Conservation (phyloP, 2,329 filamentous ascomycete species). For the Alternaria alternata region DNA sequence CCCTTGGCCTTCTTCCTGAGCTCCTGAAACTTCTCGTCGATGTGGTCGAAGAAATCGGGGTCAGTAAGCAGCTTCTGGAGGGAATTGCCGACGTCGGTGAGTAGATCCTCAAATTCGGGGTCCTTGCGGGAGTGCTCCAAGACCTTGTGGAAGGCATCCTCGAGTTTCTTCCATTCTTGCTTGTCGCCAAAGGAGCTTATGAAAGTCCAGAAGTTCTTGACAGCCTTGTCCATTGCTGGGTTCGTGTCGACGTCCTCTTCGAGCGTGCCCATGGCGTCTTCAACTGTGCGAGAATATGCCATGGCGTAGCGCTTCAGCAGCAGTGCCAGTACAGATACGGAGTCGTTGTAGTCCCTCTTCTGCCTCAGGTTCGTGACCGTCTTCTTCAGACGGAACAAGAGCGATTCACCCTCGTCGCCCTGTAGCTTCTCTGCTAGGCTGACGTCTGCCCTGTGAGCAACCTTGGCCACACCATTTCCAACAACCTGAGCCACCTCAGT, state of each 20-base stretch:
- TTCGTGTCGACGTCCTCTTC: slow-evolving; percentile 78
- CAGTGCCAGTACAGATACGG: slow-evolving; percentile 78
- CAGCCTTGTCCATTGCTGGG: slow-evolving; percentile 74
- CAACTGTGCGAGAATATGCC: slow-evolving; percentile 76
- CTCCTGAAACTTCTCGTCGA: slow-evolving; percentile 70
- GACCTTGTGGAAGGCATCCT: slow-evolving; percentile 72
- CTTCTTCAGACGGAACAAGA: slow-evolving; percentile 78
- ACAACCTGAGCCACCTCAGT: slow-evolving; percentile 57
- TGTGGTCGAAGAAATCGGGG: slow-evolving; percentile 83
- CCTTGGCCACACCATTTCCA: slow-evolving; percentile 55
- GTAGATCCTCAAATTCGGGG: slow-evolving; percentile 80
- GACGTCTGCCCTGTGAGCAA: slow-evolving; percentile 66
- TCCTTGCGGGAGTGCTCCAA: slow-evolving; percentile 78
- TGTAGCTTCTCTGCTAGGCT: slow-evolving; percentile 78
- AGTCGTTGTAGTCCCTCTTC: slow-evolving; percentile 83
- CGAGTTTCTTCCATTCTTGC: slow-evolving; percentile 77
- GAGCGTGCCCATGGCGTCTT: slow-evolving; percentile 70
- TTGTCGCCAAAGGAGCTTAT: slow-evolving; percentile 80
- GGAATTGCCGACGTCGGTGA: slow-evolving; percentile 75
- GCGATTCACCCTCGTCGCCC: slow-evolving; percentile 74
- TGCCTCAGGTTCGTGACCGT: slow-evolving; percentile 77
- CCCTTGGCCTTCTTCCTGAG: slow-evolving; percentile 64
- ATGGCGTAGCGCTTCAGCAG: slow-evolving; percentile 81
- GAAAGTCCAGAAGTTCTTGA: slow-evolving; percentile 82
- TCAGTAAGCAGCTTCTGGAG: slow-evolving; percentile 85